Base-by-base conservation (phyloP, 352 stramenopile species). In the Blastocystis sp. region DNA sequence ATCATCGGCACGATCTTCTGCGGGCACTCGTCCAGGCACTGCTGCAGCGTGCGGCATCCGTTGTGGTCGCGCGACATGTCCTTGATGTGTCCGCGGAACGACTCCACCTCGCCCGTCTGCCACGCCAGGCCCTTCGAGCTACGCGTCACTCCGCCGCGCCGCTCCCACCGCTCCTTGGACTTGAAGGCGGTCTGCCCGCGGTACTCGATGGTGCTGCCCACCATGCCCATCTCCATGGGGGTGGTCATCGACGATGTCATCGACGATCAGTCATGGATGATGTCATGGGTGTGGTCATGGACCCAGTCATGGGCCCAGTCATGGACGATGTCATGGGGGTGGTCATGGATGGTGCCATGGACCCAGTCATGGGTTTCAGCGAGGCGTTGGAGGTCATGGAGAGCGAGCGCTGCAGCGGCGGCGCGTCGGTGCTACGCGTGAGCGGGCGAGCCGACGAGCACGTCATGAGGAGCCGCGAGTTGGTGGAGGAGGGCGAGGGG, bases 1-100 rank as follows among this genome's bases (percentile, higher is more conserved):
- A 98, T 98, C 78, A 97, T 91, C 34, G 95, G 94, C 28, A 95
- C 95, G 84, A 97, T 90, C 80, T 94, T 92, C 2, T 92, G 89
- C 23, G 94, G 94, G 87, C 97, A 94, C 87, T 97, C 93, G 86
- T 98, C 95, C 7, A 98, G 91, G 86, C 97, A 95, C 89, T 98
- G 94, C 91, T 98, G 96, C 43, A 98, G 92, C 34, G 98, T 91
- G 19, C 96, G 93, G 80, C 96, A 99, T 52, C 96, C 96, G 43
- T 98, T 96, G 91, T 99, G 96, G 90, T 98, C 95, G 88, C 97
- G 94, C 52, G 95, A 97, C 2, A 95, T 79, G 14, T 89, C 76
- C 61, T 89, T 88, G 56, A 90, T 88, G 34, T 89, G 76, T 1
- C 89, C 89, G 14, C 52, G 45, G 65, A 69, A 88, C 11, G 59